Evolutionary conservation across 768 basidiomycete genomes (phyloP), one percentile per base, ranked within the genome.

Genomic region (Lanmaoa rubissima): DNA sequence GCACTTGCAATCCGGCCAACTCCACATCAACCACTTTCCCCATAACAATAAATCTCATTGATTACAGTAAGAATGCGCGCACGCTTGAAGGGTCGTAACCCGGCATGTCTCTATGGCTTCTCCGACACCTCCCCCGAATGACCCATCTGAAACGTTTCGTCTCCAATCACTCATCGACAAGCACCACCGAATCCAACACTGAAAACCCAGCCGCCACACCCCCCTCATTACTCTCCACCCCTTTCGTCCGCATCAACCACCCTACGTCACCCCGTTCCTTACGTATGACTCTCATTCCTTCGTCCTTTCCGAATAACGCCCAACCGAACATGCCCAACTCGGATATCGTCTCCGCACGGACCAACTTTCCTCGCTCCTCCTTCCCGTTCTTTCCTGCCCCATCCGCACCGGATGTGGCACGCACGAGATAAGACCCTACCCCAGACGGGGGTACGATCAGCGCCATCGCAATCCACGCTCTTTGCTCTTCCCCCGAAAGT

Each of bases 391-490:
- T 42, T 16, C 24, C 46, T 4, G 38, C 17, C 24, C 19, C 26
- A 31, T 17, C 21, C 14, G 46, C 42, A 3, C 65, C 67, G 1
- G 88, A 17, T 26, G 16, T 88, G 8, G 91, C 85, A 35, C 89
- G 84, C 21, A 97, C 79, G 41, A 99, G 82, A 69, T 89, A 87
- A 59, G 88, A 90, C 8, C 82, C 78, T 14, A 83, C 64, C 3
- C 82, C 82, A 31, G 77, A 69, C 0, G 95, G 95, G 1, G 94
- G 87, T 19, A 77, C 75, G 59, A 99, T 99, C 63, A 98, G 75
- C 58, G 89, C 87, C 96, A 98, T 98, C 34, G 95, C 90, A 52
- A 98, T 94, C 91, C 96, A 99, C 2, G 90, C 94, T 60, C 84
- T 80, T 9, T 87, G 81, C 65, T 91, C 90, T 51, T 76, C 66